phyloP scores from a whole-genome alignment of 106 monocot species.

The Cymbidium sinense region DNA sequence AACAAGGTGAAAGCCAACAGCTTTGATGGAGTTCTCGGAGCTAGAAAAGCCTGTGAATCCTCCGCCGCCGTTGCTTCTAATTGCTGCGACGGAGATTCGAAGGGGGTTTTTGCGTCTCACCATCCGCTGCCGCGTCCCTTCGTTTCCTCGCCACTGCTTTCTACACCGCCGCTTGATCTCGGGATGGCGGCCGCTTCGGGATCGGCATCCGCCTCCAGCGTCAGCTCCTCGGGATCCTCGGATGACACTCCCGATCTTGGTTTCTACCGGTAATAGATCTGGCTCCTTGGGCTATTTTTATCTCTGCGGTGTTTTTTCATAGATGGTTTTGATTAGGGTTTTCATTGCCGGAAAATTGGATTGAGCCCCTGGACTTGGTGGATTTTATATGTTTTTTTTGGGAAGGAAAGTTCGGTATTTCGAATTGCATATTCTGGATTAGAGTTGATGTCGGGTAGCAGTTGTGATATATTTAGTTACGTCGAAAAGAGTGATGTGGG shows the following conservation, averaged over 20 bases:
- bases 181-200: slow-evolving; percentile 23
- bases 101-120: background rate
- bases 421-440: background rate
- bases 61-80: background rate
- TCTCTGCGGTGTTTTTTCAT: background rate
- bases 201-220: slow-evolving; percentile 36
- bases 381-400: background rate
- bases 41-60: background rate
- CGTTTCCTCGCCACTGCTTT: slow-evolving; percentile 10
- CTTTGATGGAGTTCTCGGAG: slow-evolving; percentile 14
- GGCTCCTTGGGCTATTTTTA: background rate
- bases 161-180: slow-evolving; percentile 18
- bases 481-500: background rate
- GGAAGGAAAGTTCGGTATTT: background rate
- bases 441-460: background rate
- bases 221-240: slow-evolving; percentile 47
- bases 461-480: background rate
- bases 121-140: slow-evolving; percentile 47
- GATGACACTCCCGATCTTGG: slow-evolving; percentile 60
- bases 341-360: background rate
- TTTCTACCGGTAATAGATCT: slow-evolving; percentile 39
- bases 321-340: background rate
- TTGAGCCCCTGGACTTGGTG: background rate
- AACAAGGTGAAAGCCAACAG: slow-evolving; percentile 38
- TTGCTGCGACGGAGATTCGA: background rate